phyloP scores from a whole-genome alignment of 2,329 filamentous ascomycete species.

The Claviceps maximensis region DNA sequence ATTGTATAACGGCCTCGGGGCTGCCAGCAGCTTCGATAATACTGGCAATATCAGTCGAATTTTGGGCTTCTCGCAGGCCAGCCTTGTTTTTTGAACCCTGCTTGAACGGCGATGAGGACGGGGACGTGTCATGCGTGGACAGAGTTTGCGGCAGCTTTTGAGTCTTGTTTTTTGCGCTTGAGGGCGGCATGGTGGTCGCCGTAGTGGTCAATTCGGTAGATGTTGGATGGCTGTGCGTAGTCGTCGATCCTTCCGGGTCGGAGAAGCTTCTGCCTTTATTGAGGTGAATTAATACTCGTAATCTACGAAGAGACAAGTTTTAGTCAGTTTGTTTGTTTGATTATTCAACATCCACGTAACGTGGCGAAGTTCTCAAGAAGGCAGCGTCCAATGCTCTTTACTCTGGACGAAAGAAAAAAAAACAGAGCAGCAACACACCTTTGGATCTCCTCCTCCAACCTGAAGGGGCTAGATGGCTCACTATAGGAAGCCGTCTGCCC shows the following conservation, averaged over 20 bases:
- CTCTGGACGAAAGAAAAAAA: not conserved
- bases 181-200: slow-evolving; percentile 28
- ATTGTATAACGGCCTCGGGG: slow-evolving; percentile 75
- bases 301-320: slow-evolving; percentile 10
- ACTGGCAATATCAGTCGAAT: slow-evolving; percentile 60
- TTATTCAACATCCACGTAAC: no score
- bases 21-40: slow-evolving; percentile 78
- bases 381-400: not conserved
- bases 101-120: slow-evolving; percentile 60
- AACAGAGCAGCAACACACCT: slow-evolving; percentile 16
- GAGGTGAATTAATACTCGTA: slow-evolving; percentile 19
- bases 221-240: slow-evolving; percentile 25
- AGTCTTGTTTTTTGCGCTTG: slow-evolving; percentile 25
- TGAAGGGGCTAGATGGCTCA: slow-evolving; percentile 23
- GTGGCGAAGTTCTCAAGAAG: not conserved
- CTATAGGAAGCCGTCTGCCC: slow-evolving; percentile 22
- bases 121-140: slow-evolving; percentile 80
- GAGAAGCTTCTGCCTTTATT: slow-evolving; percentile 37
- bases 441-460: slow-evolving; percentile 17
- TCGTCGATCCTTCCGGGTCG: slow-evolving; percentile 30
- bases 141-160: slow-evolving; percentile 53
- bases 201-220: slow-evolving; percentile 29
- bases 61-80: slow-evolving; percentile 44
- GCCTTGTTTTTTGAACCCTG: slow-evolving; percentile 33
- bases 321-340: not conserved